Evolutionary conservation across 176 grass and related monocot species (phyloP).

Genomic region (Bonia amplexicaulis): DNA sequence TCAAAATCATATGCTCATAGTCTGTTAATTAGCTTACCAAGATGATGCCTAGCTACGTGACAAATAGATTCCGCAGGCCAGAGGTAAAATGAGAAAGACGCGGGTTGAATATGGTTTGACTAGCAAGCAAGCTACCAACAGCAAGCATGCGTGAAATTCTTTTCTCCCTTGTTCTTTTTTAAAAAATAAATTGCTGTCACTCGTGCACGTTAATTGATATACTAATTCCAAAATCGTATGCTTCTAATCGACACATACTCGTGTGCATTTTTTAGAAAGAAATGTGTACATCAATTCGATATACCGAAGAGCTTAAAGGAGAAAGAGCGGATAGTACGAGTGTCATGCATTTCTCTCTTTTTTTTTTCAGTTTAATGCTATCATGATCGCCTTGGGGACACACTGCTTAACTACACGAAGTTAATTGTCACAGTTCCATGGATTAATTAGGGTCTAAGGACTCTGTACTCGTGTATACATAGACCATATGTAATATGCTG

Average conservation of each 20-base stretch:
- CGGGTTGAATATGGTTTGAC: slow-evolving; percentile 41
- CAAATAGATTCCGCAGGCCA: slow-evolving; percentile 4
- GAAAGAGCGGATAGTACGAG: not conserved
- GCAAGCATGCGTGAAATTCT: not conserved
- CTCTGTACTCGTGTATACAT: not conserved
- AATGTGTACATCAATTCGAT: too few relatives aligned
- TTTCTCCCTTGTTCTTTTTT: not conserved
- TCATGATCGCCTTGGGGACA: not conserved
- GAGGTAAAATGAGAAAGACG: slow-evolving; percentile 23
- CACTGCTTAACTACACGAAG: not conserved
- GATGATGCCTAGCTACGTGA: not conserved
- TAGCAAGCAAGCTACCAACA: not conserved
- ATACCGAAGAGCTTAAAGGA: not conserved
- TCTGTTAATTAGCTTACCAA: slow-evolving; percentile 26
- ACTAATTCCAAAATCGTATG: not conserved
- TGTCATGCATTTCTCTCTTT: not conserved
- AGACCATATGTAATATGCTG: not conserved
- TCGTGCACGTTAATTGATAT: not conserved
- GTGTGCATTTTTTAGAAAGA: not conserved
- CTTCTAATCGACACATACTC: not conserved
- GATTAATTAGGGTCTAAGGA: not conserved
- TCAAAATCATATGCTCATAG: slow-evolving; percentile 19
- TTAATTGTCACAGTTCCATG: not conserved
- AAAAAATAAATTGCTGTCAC: not conserved
- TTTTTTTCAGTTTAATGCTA: not conserved